Conservation (phyloP, 768 basidiomycete species). For the Chalciporus sphaerocephalus region DNA sequence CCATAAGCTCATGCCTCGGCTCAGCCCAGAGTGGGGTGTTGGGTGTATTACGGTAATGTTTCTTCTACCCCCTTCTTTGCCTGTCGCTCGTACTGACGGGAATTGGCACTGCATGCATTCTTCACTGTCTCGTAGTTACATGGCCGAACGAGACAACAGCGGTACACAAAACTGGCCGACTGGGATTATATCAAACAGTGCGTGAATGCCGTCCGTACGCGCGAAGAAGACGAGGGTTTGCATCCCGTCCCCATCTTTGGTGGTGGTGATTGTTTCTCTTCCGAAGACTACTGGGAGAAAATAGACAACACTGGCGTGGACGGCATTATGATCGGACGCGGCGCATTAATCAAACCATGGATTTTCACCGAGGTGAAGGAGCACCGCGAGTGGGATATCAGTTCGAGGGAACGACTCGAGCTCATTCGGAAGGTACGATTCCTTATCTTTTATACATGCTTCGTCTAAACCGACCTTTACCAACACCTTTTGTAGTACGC, state of each 20-base stretch:
- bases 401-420: conserved; percentile 77
- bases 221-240: conserved; percentile 68
- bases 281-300: conserved; percentile 73
- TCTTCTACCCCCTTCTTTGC: background rate
- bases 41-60: conserved; percentile 42
- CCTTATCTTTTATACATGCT: background rate
- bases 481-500: conserved; percentile 55
- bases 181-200: conserved; percentile 93
- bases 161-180: conserved; percentile 89
- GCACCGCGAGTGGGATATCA: conserved; percentile 89
- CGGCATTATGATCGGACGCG: conserved; percentile 92
- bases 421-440: conserved; percentile 62
- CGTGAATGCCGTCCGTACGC: conserved; percentile 69
- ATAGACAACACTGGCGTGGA: conserved; percentile 83
- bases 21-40: conserved; percentile 49
- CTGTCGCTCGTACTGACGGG: conserved; percentile 1
- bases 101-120: background rate
- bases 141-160: conserved; percentile 90
- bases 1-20: conserved; percentile 86
- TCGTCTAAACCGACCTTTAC: background rate
- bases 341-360: conserved; percentile 95
- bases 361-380: conserved; percentile 96
- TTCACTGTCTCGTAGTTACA: conserved; percentile 62
- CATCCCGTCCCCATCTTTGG: conserved; percentile 92
- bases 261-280: conserved; percentile 92